Conservation (phyloP, 139 green algal genomes). For the Chlamydomonas eustigma region DNA sequence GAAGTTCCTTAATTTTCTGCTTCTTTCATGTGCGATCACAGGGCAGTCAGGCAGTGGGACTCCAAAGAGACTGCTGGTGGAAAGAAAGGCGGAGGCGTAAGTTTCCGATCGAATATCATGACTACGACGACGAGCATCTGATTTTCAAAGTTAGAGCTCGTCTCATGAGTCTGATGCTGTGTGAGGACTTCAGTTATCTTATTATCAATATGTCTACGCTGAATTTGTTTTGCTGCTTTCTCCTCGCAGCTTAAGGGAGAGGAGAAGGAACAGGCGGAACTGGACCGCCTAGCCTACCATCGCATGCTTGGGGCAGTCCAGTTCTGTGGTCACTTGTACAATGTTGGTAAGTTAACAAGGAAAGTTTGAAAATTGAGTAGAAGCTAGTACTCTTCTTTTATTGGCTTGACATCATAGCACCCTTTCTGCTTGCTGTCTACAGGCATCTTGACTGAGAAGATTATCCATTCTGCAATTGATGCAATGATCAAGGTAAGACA, state of each 20-base stretch:
- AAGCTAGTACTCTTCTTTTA: too few relatives aligned
- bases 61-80: not conserved
- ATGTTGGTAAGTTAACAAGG: not conserved
- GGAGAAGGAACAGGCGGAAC: slow-evolving; percentile 4
- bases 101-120: slow-evolving; percentile 4
- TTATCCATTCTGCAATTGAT: slow-evolving; percentile 12
- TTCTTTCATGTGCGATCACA: not conserved
- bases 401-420: too few relatives aligned
- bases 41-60: slow-evolving; percentile 1
- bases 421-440: not conserved
- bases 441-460: slow-evolving; percentile 15
- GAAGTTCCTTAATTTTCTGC: not conserved
- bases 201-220: not conserved
- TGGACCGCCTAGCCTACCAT: not conserved
- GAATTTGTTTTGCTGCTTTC: not conserved
- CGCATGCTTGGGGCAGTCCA: not conserved
- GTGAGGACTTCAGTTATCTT: not conserved
- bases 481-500: slow-evolving; percentile 7
- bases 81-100: not conserved
- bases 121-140: too few relatives aligned
- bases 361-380: too few relatives aligned
- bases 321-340: slow-evolving; percentile 11
- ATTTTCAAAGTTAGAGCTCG: too few relatives aligned
- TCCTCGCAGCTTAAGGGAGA: slow-evolving; percentile 11
- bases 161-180: too few relatives aligned